phyloP scores from a whole-genome alignment of 805 yeast genomes.

The Lachancea nothofagi region DNA sequence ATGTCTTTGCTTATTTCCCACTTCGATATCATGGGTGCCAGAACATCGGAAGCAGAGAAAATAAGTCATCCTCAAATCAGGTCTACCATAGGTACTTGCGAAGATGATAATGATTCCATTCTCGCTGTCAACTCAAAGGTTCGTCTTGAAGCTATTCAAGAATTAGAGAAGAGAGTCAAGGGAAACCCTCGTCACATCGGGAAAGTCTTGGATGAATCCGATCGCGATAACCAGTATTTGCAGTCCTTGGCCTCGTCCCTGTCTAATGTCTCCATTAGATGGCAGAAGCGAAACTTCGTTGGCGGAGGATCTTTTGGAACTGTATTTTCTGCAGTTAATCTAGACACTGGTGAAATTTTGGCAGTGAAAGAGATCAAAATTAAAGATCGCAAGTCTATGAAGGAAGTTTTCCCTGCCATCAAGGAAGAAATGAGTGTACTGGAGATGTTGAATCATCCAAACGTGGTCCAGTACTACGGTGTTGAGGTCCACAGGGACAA shows the following conservation, averaged over 20 bases:
- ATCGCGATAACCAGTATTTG: conserved; percentile 80
- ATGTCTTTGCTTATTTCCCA: conserved; percentile 91
- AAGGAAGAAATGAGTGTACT: conserved; percentile 95
- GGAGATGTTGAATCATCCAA: conserved; percentile 93
- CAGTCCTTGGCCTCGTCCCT: conserved; percentile 83
- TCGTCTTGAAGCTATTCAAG: conserved; percentile 57
- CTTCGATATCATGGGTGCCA: conserved; percentile 97
- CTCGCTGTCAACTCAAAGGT: conserved; percentile 58
- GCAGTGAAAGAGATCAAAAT: conserved; percentile 94
- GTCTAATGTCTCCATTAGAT: conserved; percentile 84
- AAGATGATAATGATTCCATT: conserved; percentile 49
- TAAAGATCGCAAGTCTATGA: conserved; percentile 80
- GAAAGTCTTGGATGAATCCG: conserved; percentile 80
- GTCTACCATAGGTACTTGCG: conserved; percentile 33
- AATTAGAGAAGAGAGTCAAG: conserved; percentile 50
- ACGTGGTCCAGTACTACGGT: conserved; percentile 92
- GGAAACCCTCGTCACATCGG: conserved; percentile 58
- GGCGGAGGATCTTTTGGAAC: conserved; percentile 97
- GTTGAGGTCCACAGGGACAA: conserved; percentile 95
- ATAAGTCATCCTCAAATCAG: conserved; percentile 33
- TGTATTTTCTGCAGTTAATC: conserved; percentile 85
- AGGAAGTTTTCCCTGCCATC: conserved; percentile 78
- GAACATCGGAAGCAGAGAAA: conserved; percentile 61
- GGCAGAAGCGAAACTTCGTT: conserved; percentile 93
- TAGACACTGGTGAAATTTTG: conserved; percentile 93